phyloP scores from a whole-genome alignment of 352 stramenopile species.

The Phytophthora kernoviae region DNA sequence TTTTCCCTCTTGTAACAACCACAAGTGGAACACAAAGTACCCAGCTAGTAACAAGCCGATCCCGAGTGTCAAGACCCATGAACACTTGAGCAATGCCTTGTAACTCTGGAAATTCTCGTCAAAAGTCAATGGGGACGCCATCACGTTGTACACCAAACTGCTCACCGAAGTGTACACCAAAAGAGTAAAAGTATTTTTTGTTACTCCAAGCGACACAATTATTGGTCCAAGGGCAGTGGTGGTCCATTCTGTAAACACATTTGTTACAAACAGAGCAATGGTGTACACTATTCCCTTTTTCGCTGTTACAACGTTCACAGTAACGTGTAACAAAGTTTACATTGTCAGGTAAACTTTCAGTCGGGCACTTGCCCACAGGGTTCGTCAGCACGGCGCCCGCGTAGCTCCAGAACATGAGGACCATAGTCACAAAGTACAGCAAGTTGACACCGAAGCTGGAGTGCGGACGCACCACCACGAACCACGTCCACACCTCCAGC shows the following conservation, averaged over 20 bases:
- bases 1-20: conserved; percentile 60
- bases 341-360: conserved; percentile 9
- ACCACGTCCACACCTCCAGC: conserved; percentile 64
- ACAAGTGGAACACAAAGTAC: conserved; percentile 83
- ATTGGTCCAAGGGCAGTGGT: conserved; percentile 85
- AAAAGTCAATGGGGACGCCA: conserved; percentile 39
- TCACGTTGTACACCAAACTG: conserved; percentile 61
- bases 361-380: conserved; percentile 22
- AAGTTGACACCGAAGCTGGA: conserved; percentile 28
- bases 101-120: conserved; percentile 7
- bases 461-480: conserved; percentile 38
- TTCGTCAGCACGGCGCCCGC: conserved; percentile 42
- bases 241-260: conserved; percentile 87
- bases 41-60: conserved; percentile 62
- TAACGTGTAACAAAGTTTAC: conserved; percentile 45
- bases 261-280: conserved; percentile 79
- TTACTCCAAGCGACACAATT: conserved; percentile 88
- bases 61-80: conserved; percentile 53
- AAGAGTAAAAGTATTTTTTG: conserved; percentile 89
- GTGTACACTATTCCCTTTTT: conserved; percentile 66
- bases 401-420: conserved; percentile 86
- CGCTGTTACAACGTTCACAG: conserved; percentile 76
- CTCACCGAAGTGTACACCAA: conserved; percentile 75
- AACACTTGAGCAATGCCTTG: conserved; percentile 40
- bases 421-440: conserved; percentile 42